Base-by-base conservation (phyloP, 192 early-diverging fungal species). In the Radiomyces spectabilis region DNA sequence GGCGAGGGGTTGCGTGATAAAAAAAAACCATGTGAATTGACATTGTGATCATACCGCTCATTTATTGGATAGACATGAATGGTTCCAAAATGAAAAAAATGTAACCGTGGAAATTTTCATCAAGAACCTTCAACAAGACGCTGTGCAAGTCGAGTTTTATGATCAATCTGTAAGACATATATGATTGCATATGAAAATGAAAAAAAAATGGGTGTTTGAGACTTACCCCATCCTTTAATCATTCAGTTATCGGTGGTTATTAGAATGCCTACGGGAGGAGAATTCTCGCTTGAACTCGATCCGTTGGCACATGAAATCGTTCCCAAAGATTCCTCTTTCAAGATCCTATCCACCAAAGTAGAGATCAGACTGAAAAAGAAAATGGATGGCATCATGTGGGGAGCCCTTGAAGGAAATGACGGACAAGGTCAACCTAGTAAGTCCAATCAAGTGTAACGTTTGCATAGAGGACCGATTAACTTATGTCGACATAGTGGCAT, bases 81-180 rank as follows among this genome's bases (percentile, higher is more conserved):
- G 94, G 95, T 97, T 89, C 72, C 97, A 99, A 68, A 99, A 86
- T 58, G 97, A 97, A 52, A 62, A 73, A 22, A 83, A 69, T 69
- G 86, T 99, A 27, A 93, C 85, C 10, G 65, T 99, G 33, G 80
- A 85, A 37, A 75, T 99, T 35, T 96, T 97, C 62, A 85, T 93
- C 72, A 97, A 94, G 77, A 87, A 89, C 18, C 71, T 87, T 29
- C 83, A 85, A 56, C 68, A 79, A 53, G 90, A 90, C 2, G 61
- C 83, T 0, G 82, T 87, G 1, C 59, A 76, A 25, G 57, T 98
- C 61, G 77, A 80, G 45, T 82, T 94, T 55, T 59, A 71, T 0
- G 65, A 74, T 1, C 74, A 66, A 9, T 60, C 85, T 2, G 75
- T 85, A 69, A 56, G 74, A 51, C 33, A 34, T 55, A n/a, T n/a